phyloP scores from a whole-genome alignment of 148 eudicot genomes.

The Silene uniflora region DNA sequence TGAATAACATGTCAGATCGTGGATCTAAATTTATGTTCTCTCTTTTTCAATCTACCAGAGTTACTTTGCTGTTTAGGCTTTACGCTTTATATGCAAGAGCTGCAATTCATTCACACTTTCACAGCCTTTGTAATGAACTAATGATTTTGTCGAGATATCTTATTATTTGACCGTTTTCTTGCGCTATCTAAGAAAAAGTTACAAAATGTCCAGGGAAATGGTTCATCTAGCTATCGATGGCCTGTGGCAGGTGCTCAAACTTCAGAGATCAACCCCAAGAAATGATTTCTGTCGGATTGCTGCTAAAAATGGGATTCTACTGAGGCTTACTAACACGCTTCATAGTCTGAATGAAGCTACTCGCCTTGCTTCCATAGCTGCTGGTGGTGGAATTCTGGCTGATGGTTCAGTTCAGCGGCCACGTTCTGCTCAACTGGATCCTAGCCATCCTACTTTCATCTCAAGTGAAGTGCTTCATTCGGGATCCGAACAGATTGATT shows the following conservation, averaged over 20 bases:
- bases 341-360: conserved; percentile 92
- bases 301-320: conserved; percentile 82
- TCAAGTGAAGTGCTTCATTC: conserved; percentile 43
- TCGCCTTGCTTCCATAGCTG: conserved; percentile 65
- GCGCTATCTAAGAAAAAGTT: conserved; percentile 10
- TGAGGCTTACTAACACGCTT: conserved; percentile 86
- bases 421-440: conserved; percentile 71
- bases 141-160: not conserved
- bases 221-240: conserved; percentile 99
- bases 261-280: conserved; percentile 81
- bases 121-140: not conserved
- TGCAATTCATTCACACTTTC: not conserved
- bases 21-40: not conserved
- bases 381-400: conserved; percentile 53
- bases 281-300: conserved; percentile 97
- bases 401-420: conserved; percentile 59
- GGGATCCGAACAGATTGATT: conserved; percentile 58
- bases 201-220: conserved; percentile 73
- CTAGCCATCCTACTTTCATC: conserved; percentile 46
- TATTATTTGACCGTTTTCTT: conserved; percentile 1
- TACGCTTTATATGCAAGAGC: conserved; percentile 3
- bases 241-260: conserved; percentile 98
- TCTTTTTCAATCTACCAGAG: not conserved
- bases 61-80: not conserved
- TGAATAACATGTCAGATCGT: not conserved